Base-by-base conservation (phyloP, 2,329 filamentous ascomycete genomes). In the Ophiostoma populinum region DNA sequence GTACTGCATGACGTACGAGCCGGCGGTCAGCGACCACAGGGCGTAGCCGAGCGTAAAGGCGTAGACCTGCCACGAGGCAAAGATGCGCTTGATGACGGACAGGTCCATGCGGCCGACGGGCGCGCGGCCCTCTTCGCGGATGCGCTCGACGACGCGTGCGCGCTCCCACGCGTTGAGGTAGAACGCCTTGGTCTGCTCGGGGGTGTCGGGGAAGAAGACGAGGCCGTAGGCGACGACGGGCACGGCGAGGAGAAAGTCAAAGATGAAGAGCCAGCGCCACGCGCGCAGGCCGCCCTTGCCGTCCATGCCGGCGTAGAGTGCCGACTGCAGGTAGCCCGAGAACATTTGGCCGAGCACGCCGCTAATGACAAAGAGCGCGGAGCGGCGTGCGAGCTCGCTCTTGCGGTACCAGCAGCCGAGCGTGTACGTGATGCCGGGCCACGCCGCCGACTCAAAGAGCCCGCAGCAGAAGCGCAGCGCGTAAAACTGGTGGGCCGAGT, bases 261-360 rank as follows among this genome's bases (percentile, higher is more conserved):
- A 38, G 22, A 38, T 34, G 20, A 39, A 41, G 20, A 41, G 34
- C 40, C 40, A 41, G 5, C 34, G 34, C 34, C 34, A 41, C 4
- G 34, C 31, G 5, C 24, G 21, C 19, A 43, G 7, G 35, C 47
- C 44, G 36, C 37, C 47, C 46, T 13, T 32, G 13, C 24, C 46
- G 17, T 11, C 62, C 57, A 80, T 64, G 34, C 70, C 65, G 15
- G 55, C 55, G 0, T 65, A 68, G 37, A 81, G 75, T 3, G 74
- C 68, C 0, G 65, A 65, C 3, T 65, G 58, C 28, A 72, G 61
- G 12, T 70, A 47, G 2, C 71, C 75, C 2, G 71, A 73, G 47
- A 80, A 79, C 5, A 75, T 75, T 3, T 74, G 72, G 1, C 68
- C 73, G 7, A 80, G 62, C 12, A 80, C 55, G 1, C 69, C 69